phyloP scores from a whole-genome alignment of 345 rosid species.

The Acer negundo region DNA sequence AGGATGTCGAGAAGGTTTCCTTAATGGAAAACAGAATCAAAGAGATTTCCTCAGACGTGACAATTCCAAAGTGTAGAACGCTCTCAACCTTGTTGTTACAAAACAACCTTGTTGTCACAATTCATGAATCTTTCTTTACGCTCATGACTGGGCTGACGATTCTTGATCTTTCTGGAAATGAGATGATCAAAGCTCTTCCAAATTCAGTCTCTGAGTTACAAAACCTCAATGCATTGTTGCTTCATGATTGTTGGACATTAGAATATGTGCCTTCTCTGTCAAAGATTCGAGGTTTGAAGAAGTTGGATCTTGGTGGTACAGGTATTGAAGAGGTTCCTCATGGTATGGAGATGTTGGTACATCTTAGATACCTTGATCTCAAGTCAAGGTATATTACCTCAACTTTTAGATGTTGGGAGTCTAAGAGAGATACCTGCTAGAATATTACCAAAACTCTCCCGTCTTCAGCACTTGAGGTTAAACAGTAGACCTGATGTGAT shows the following conservation, averaged over 20 bases:
- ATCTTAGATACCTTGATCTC: slow-evolving; percentile 22
- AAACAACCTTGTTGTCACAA: neutral
- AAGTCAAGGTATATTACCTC: too few relatives aligned
- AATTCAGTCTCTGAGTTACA: slow-evolving; percentile 7
- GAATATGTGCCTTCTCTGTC: too few relatives aligned
- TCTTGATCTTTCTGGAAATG: slow-evolving; percentile 25
- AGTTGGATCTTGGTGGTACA: slow-evolving; percentile 14
- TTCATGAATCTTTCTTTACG: slow-evolving; percentile 18
- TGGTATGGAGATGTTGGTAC: slow-evolving; percentile 17
- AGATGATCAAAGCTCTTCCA: neutral
- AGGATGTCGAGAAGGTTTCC: slow-evolving; percentile 17
- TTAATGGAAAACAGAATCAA: neutral
- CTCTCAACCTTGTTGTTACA: slow-evolving; percentile 29
- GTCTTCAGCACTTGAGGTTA: slow-evolving; percentile 1
- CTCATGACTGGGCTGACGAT: slow-evolving; percentile 8
- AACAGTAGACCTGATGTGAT: too few relatives aligned
- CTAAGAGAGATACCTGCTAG: neutral
- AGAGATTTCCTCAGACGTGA: too few relatives aligned
- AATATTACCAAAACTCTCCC: neutral
- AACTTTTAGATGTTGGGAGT: too few relatives aligned
- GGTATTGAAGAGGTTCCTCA: slow-evolving; percentile 15
- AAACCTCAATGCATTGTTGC: slow-evolving; percentile 13
- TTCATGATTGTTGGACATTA: neutral
- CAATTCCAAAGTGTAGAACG: neutral
- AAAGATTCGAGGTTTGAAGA: neutral